Conservation (phyloP, 495 filamentous ascomycete species). For the Aspergillus panamensis region DNA sequence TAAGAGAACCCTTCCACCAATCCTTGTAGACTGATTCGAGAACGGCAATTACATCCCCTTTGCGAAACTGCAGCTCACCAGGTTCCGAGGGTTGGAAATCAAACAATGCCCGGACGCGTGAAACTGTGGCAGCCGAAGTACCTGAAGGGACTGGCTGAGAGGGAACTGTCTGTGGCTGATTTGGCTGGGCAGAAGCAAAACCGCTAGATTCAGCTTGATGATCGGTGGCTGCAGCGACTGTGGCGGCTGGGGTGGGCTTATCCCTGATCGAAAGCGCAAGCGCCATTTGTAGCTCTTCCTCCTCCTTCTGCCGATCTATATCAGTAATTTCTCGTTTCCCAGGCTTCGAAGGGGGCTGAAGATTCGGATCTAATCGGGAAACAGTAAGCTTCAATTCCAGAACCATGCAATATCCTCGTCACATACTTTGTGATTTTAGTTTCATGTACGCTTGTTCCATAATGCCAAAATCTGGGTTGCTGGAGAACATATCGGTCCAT, state of each 20-base stretch:
- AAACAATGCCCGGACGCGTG: slow-evolving; percentile 86
- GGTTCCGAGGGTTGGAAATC: slow-evolving; percentile 93
- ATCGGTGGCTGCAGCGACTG: slow-evolving; percentile 21
- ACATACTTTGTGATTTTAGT: slow-evolving; percentile 71
- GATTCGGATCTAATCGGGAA: slow-evolving; percentile 65
- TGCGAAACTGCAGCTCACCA: slow-evolving; percentile 92
- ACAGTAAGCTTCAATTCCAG: slow-evolving; percentile 1
- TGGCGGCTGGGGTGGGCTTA: slow-evolving; percentile 42
- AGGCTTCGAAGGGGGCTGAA: slow-evolving; percentile 89
- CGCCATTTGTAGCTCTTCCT: slow-evolving; percentile 96
- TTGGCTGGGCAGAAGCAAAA: slow-evolving; percentile 35
- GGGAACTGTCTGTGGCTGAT: slow-evolving; percentile 38
- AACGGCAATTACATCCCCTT: slow-evolving; percentile 95
- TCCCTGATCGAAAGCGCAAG: slow-evolving; percentile 89
- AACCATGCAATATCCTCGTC: not conserved
- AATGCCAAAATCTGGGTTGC: slow-evolving; percentile 88
- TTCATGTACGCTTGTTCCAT: slow-evolving; percentile 95
- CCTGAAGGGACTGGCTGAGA: slow-evolving; percentile 55
- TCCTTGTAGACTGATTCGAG: slow-evolving; percentile 98
- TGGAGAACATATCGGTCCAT: slow-evolving; percentile 92
- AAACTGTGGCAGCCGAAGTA: slow-evolving; percentile 96
- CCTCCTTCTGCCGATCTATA: slow-evolving; percentile 87
- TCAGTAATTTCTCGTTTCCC: slow-evolving; percentile 88
- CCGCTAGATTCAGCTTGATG: slow-evolving; percentile 26
- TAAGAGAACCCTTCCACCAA: slow-evolving; percentile 96